Base-by-base conservation (phyloP, 106 monocot species). In the Dendrobium catenatum region DNA sequence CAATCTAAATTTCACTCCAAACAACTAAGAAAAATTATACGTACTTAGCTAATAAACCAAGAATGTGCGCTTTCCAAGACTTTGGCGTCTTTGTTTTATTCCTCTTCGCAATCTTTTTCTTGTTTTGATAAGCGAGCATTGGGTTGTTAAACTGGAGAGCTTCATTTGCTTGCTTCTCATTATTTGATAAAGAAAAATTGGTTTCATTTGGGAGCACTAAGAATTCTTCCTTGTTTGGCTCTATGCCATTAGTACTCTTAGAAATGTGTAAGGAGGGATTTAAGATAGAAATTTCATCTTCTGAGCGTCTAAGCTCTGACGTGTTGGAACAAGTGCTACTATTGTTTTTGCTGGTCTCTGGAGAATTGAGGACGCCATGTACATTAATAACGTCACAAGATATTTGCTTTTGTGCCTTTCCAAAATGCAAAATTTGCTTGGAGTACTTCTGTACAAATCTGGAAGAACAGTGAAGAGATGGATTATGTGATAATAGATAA, bases 381-480 rank as follows among this genome's bases (percentile, higher is more conserved):
- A 43, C 6, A 19, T 55, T 79, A 54, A 90, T 29, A 13, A 89
- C 40, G 78, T 79, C 84, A 59, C 86, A 93, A 46, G 70, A 84
- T 20, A 93, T 86, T 48, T 87, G 77, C 80, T 93, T 93, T 68
- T 93, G 75, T 55, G 89, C 82, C 77, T 87, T 90, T 55, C 93
- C 93, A 78, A 93, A 93, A 42, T 81, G 18, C 51, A 93, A 70
- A 72, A n/a, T 82, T 84, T 85, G 85, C 26, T 87, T 88, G 17
- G 87, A 85, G 68, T 84, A 90, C n/a, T 47, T 78, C 43, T 82
- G 82, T 8, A 88, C 88, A 87, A 93, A 93, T 47, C 93, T 93
- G 74, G 76, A 42, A 42, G 4, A 73, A 48, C 7, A 48, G 48
- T 48, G 48, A 48, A 48, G 26, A 48, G 48, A 48, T 48, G 7